These are phyloP conservation scores for Rhizophora mangle DNA, from an alignment of 345 rosid genomes.

Conservation along the genomic window DNA sequence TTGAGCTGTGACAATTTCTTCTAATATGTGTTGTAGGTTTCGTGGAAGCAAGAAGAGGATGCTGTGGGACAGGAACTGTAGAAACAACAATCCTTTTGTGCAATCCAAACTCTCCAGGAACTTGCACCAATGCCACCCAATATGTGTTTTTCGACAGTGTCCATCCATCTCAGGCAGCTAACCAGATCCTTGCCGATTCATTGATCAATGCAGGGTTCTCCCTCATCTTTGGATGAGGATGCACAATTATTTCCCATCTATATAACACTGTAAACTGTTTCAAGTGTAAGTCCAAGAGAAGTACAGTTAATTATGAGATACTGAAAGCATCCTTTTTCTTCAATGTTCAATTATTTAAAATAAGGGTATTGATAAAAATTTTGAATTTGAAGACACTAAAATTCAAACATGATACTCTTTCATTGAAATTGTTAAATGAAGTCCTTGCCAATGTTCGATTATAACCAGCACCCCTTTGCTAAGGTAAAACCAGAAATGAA, in stretches of 20 bases:
- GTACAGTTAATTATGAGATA: not conserved
- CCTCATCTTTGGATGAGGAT: slow-evolving; percentile 37
- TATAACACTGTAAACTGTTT: slow-evolving; percentile 8
- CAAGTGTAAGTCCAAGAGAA: not conserved
- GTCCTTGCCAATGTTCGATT: too few relatives aligned
- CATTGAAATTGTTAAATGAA: too few relatives aligned
- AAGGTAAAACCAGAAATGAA: not conserved
- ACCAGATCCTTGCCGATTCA: slow-evolving; percentile 67
- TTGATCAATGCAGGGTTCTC: slow-evolving; percentile 63
- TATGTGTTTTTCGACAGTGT: slow-evolving; percentile 94
- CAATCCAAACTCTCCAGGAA: slow-evolving; percentile 68
- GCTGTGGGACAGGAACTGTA: slow-evolving; percentile 83
- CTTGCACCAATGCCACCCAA: slow-evolving; percentile 76
- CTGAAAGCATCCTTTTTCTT: not conserved
- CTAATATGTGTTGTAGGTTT: slow-evolving; percentile 45
- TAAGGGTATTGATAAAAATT: not conserved
- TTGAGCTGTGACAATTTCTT: not conserved
- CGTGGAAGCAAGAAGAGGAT: slow-evolving; percentile 71
- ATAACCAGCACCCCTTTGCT: not conserved
- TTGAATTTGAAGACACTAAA: too few relatives aligned
- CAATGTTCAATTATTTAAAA: not conserved
- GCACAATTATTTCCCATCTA: not conserved
- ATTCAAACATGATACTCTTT: too few relatives aligned
- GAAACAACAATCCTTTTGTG: slow-evolving; percentile 78
- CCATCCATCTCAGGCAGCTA: slow-evolving; percentile 91